Base-by-base conservation (phyloP, 2,329 filamentous ascomycete species). In the Aspergillus persii region DNA sequence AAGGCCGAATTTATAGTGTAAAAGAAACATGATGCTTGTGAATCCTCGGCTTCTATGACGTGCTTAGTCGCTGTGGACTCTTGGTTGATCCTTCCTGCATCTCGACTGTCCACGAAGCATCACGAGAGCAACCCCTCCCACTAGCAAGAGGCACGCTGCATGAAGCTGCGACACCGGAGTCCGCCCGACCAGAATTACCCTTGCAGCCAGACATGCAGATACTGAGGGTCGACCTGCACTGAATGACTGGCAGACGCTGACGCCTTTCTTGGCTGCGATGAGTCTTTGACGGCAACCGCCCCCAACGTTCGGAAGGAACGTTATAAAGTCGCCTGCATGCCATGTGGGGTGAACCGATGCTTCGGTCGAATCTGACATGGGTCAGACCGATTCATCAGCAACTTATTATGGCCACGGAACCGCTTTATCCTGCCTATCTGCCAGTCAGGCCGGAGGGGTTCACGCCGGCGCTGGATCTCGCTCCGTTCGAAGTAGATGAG, bases 211-310 rank as follows among this genome's bases (percentile, higher is more conserved):
- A 3, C 3, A 11, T 47, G 44, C 18, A 23, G 8, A 9, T 9
- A 5, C 8, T 11, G 18, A 15, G 44, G 18, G 18, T 26, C 44
- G 44, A 26, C 8, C 26, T 27, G 44, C 23, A 26, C 18, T 26
- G 26, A 18, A 2, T 47, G 4, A 47, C 44, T 47, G 44, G 44
- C 15, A 36, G 31, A 23, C 23, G 47, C 49, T 57, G 52, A 53
- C 55, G 58, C 46, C 52, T 60, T 60, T 30, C 58, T 58, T 60
- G 51, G 58, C 58, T 26, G 30, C 50, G 50, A 58, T 58, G 56
- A 53, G 44, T 36, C 50, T 23, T 49, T 44, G 18, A 18, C 41
- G 39, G 18, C 11, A 23, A 3, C 44, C 9, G 26, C 18, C 9
- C 18, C 3, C 44, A 47, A 23, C 33, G 11, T 36, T 46, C 8